Percentiles rank a stretch among this genome's conserved stretches.
phyloP scores from a whole-genome alignment of 164 flowering plant species.

The Magnolia officinalis region DNA sequence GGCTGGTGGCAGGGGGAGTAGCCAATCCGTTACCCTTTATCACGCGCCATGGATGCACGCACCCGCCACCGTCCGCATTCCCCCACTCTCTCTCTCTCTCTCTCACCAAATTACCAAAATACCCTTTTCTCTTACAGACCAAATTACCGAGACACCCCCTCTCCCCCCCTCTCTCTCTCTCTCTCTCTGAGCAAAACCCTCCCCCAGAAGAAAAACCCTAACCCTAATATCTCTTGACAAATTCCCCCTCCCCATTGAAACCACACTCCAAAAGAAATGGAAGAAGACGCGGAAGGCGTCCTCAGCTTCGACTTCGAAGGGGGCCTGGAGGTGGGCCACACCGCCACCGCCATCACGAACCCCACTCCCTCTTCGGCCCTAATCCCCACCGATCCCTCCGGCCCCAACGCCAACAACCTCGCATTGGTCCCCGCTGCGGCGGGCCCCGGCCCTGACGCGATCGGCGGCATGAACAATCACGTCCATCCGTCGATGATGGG shows the following conservation, averaged over 20 bases:
- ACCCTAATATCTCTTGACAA: background rate
- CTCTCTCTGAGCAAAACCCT: background rate
- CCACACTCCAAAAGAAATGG: background rate
- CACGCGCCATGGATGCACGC: too few species aligned
- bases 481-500: conserved; percentile 1
- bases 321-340: conserved; percentile 66
- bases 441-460: conserved; percentile 10
- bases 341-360: conserved; percentile 16
- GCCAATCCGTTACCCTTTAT: too few species aligned
- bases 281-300: conserved; percentile 85
- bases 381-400: conserved; percentile 34
- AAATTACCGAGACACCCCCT: too few species aligned
- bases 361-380: conserved; percentile 47
- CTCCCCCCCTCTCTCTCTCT: background rate
- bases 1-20: too few species aligned
- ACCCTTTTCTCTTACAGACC: background rate
- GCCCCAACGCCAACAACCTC: conserved; percentile 11
- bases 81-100: background rate
- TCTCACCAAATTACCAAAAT: background rate
- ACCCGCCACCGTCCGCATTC: background rate
- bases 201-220: conserved; percentile 5
- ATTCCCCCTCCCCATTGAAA: background rate
- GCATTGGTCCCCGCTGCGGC: conserved; percentile 13
- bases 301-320: conserved; percentile 98
- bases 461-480: background rate